Percentiles rank a stretch among this genome's conserved stretches.
These are phyloP conservation scores for Cochlearia excelsa DNA, from an alignment of 345 rosid genomes.

Conservation along the genomic window DNA sequence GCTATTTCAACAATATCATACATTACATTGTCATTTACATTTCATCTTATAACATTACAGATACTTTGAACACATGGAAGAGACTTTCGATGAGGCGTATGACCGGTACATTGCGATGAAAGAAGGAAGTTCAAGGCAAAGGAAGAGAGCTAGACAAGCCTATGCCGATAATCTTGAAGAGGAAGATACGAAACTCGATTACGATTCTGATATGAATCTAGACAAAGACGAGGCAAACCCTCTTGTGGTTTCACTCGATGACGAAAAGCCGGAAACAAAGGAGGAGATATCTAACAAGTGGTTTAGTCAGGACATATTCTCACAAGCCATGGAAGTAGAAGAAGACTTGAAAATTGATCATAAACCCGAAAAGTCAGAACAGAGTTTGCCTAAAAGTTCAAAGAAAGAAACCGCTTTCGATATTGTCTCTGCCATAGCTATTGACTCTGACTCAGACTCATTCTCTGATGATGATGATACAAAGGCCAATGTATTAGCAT, in stretches of 20 bases:
- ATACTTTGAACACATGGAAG: constrained; percentile 75
- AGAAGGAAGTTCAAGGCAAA: constrained; percentile 74
- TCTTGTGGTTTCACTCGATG: constrained; percentile 66
- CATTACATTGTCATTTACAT: constrained; percentile 1
- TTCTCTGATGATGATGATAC: constrained; percentile 63
- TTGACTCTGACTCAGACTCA: constrained; percentile 70
- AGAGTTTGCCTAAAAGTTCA: constrained; percentile 29
- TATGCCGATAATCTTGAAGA: constrained; percentile 51
- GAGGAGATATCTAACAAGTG: constrained; percentile 75
- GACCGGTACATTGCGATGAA: constrained; percentile 59
- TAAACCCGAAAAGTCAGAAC: constrained; percentile 28
- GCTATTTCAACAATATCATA: neutral
- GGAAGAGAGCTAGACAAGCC: constrained; percentile 75
- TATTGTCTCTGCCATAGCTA: constrained; percentile 74
- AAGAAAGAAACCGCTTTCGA: constrained; percentile 61
- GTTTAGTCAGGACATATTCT: constrained; percentile 84
- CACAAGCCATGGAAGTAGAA: constrained; percentile 60
- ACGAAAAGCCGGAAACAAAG: constrained; percentile 55
- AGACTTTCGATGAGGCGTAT: constrained; percentile 69
- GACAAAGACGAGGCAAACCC: constrained; percentile 74
- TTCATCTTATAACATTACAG: constrained; percentile 41
- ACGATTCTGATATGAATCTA: constrained; percentile 65
- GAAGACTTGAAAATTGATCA: constrained; percentile 60
- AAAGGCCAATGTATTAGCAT: constrained; percentile 88
- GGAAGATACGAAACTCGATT: constrained; percentile 44